A percentile compares a stretch with the other conserved stretches of the same genome.
phyloP scores from a whole-genome alignment of 495 filamentous ascomycete species.

The Neurospora hispaniola region DNA sequence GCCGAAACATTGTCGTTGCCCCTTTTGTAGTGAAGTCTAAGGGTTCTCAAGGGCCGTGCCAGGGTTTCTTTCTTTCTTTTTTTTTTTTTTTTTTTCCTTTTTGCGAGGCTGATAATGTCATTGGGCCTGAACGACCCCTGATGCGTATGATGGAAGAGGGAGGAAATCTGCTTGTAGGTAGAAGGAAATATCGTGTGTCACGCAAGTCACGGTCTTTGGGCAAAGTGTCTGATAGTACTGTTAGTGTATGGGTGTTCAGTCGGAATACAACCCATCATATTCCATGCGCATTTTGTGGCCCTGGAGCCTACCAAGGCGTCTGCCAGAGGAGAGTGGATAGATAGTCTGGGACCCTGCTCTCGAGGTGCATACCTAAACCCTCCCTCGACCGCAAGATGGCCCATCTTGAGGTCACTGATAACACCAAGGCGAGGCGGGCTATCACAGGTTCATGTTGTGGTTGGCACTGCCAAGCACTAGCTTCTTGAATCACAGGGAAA shows the following conservation, averaged over 20 bases:
- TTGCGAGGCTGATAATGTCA: background rate
- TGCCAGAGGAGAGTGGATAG: background rate
- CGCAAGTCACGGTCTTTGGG: background rate
- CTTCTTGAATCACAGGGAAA: constrained; percentile 13
- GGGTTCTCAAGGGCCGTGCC: background rate
- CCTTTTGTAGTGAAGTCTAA: background rate
- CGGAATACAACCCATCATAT: background rate
- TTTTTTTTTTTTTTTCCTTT: background rate
- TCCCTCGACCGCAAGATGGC: background rate
- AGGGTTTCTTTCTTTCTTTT: background rate
- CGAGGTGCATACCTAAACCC: background rate
- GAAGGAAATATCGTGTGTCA: background rate
- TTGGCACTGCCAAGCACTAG: constrained; percentile 11
- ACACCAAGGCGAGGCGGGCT: background rate
- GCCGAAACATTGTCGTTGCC: background rate
- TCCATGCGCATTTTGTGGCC: background rate
- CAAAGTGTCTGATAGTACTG: background rate
- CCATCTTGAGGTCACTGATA: background rate
- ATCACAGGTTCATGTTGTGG: background rate
- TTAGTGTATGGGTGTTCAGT: background rate
- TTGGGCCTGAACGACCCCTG: background rate
- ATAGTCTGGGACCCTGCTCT: background rate
- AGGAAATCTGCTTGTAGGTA: background rate
- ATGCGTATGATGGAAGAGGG: background rate
- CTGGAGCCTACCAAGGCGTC: background rate